phyloP scores from a whole-genome alignment of 352 stramenopile species.

The Globisporangium carolinianum region DNA sequence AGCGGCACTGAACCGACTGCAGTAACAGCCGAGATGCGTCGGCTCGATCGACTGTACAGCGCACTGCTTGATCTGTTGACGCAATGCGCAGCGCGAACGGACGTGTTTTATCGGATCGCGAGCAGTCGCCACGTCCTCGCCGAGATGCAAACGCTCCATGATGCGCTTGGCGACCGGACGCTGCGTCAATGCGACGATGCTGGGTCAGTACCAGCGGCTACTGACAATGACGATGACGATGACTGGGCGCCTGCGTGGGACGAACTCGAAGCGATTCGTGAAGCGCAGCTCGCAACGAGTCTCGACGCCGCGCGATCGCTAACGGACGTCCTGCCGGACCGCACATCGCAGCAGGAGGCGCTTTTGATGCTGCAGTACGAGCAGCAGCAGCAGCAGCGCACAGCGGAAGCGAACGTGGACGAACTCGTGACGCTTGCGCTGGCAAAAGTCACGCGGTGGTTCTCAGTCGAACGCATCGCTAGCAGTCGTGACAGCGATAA shows the following conservation, averaged over 20 bases:
- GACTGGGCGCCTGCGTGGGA: no score
- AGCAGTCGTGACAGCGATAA: neutral
- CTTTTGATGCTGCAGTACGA: neutral
- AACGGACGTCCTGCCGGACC: neutral
- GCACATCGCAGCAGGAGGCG: neutral
- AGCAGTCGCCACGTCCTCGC: neutral
- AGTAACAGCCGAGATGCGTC: no score
- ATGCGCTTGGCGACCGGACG: neutral
- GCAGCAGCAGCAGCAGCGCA: neutral
- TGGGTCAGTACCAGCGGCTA: neutral
- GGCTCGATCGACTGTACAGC: neutral
- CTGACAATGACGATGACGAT: neutral
- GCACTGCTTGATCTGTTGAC: neutral
- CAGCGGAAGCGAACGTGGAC: neutral
- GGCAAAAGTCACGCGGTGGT: neutral
- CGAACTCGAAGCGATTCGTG: neutral
- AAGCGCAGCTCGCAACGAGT: neutral
- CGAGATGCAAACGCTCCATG: neutral
- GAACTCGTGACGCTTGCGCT: neutral
- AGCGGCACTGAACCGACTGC: no score
- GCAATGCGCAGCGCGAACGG: neutral
- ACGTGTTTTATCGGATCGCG: slow-evolving; percentile 1
- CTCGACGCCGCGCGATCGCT: neutral
- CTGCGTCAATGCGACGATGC: no score
- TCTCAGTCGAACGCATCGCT: no score